Conservation (phyloP, 768 basidiomycete species). For the Leccinum arenicola region DNA sequence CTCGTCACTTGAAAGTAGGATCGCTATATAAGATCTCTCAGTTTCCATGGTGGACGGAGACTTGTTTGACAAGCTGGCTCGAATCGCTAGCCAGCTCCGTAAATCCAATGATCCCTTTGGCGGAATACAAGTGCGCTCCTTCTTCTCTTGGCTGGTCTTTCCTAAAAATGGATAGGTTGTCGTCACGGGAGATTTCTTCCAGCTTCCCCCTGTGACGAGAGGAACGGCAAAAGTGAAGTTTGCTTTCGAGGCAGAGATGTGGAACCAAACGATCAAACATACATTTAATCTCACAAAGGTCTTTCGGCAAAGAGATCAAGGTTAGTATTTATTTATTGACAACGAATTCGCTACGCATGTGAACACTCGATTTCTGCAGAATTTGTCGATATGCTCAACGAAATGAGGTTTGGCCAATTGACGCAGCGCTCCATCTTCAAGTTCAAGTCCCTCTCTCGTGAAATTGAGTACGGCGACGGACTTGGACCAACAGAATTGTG, state of each 20-base stretch:
- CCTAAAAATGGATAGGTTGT: slow-evolving; percentile 53
- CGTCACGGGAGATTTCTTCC: slow-evolving; percentile 97
- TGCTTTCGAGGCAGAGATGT: slow-evolving; percentile 84
- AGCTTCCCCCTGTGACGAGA: slow-evolving; percentile 89
- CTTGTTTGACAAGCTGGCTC: slow-evolving; percentile 86
- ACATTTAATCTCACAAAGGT: slow-evolving; percentile 95
- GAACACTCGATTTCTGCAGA: slow-evolving; percentile 42
- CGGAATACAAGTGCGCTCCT: slow-evolving; percentile 73
- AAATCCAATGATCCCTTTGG: slow-evolving; percentile 77
- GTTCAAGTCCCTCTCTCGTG: slow-evolving; percentile 69
- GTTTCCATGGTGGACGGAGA: slow-evolving; percentile 98
- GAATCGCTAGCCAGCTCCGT: slow-evolving; percentile 63
- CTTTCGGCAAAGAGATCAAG: slow-evolving; percentile 90
- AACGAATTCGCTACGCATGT: background rate
- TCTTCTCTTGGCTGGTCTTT: background rate
- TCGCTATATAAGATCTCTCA: slow-evolving; percentile 29
- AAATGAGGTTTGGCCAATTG: slow-evolving; percentile 91
- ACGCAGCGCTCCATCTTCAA: slow-evolving; percentile 59
- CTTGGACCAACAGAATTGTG: slow-evolving; percentile 90
- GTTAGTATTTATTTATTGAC: slow-evolving; percentile 40
- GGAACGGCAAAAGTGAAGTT: slow-evolving; percentile 64
- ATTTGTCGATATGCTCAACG: slow-evolving; percentile 95
- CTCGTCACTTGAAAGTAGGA: background rate
- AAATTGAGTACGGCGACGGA: slow-evolving; percentile 75
- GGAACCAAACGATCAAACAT: slow-evolving; percentile 70